Conservation (phyloP, 495 filamentous ascomycete species). For the Staphylotrichum longicolle region DNA sequence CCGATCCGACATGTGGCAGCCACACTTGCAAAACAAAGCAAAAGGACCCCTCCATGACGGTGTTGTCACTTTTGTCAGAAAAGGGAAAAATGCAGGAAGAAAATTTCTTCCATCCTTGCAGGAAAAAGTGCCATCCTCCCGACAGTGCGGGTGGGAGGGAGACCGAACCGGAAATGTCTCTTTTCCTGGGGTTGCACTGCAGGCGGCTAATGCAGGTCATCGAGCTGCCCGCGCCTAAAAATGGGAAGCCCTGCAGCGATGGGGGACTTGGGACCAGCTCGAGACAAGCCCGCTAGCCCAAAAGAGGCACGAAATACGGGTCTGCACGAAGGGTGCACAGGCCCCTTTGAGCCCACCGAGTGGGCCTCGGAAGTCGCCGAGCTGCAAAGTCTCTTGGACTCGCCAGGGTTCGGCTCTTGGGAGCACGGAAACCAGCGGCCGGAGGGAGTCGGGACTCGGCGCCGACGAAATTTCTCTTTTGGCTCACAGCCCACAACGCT, state of each 20-base stretch:
- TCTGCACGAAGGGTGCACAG: neutral
- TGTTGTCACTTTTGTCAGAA: neutral
- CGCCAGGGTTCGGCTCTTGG: too few relatives aligned
- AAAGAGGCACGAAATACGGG: slow-evolving; percentile 9
- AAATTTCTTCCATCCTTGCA: slow-evolving; percentile 3
- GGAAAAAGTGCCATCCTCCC: neutral
- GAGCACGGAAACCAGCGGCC: neutral
- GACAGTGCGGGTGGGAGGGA: neutral
- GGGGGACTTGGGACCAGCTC: neutral
- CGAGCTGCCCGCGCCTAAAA: slow-evolving; percentile 6
- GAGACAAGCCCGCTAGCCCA: neutral
- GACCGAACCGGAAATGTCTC: neutral
- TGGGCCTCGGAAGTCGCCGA: slow-evolving; percentile 18
- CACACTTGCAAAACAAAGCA: neutral
- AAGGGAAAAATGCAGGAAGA: neutral
- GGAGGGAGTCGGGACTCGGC: slow-evolving; percentile 17
- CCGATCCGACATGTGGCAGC: neutral
- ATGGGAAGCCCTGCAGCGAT: neutral
- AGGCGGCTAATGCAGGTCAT: slow-evolving; percentile 20
- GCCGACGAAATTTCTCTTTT: neutral
- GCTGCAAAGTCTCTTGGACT: neutral
- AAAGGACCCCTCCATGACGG: neutral
- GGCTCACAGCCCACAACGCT: neutral
- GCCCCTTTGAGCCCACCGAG: neutral
- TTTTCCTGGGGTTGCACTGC: slow-evolving; percentile 13